Evolutionary conservation across 2,329 filamentous ascomycete genomes (phyloP).

Genomic region (Pseudocercospora musae): DNA sequence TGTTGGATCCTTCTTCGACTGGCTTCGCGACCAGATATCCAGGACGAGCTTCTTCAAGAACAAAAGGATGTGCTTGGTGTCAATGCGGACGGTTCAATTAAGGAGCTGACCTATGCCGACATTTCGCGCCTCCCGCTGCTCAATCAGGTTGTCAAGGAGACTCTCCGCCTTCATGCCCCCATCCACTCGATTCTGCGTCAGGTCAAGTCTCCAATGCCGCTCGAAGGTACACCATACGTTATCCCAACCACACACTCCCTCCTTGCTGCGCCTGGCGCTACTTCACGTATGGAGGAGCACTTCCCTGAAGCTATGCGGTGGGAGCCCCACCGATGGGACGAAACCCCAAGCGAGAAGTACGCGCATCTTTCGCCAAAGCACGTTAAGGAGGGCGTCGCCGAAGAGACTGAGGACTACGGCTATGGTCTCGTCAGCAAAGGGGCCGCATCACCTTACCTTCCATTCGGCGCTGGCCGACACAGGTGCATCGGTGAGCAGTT

Average conservation of each 20-base stretch:
- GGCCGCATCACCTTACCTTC: constrained; percentile 82
- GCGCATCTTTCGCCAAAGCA: constrained; percentile 28
- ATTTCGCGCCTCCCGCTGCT: constrained; percentile 77
- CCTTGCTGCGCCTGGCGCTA: constrained; percentile 80
- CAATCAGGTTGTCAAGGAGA: constrained; percentile 84
- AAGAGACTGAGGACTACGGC: constrained; percentile 82
- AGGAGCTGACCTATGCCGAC: constrained; percentile 71
- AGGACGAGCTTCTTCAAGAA: constrained; percentile 79
- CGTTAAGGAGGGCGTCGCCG: constrained; percentile 33
- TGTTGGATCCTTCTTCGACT: constrained; percentile 83
- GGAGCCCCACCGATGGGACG: constrained; percentile 90
- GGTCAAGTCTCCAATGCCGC: constrained; percentile 81
- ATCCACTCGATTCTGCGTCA: constrained; percentile 95
- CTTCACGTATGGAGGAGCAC: constrained; percentile 65
- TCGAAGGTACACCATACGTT: constrained; percentile 77
- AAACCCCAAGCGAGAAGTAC: constrained; percentile 49
- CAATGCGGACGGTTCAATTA: constrained; percentile 54
- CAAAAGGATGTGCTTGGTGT: constrained; percentile 70
- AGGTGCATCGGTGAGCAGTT: constrained; percentile 97
- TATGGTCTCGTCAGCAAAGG: constrained; percentile 93
- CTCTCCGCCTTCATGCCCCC: constrained; percentile 82
- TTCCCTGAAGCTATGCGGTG: constrained; percentile 81
- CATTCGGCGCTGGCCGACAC: constrained; percentile 89
- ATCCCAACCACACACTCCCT: constrained; percentile 78
- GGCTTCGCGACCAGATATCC: constrained; percentile 70